Conservation (phyloP, 2,329 filamentous ascomycete genomes). For the Botrytis fabae region DNA sequence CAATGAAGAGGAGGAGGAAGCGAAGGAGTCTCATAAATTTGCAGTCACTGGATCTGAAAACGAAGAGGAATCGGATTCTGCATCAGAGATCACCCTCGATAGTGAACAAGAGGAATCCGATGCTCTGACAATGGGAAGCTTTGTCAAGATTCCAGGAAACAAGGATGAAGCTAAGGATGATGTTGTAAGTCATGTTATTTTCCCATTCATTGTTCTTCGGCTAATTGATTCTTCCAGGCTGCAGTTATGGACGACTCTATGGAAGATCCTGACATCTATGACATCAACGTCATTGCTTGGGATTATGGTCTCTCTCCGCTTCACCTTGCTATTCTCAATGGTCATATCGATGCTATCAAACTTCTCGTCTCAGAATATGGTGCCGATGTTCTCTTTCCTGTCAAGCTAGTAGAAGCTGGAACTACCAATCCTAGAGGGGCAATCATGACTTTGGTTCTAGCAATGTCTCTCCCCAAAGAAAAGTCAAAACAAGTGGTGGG, state of each 20-base stretch:
- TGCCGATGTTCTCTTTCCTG: slow-evolving; percentile 71
- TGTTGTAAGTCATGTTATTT: slow-evolving; percentile 48
- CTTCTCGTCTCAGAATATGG: slow-evolving; percentile 72
- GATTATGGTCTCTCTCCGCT: slow-evolving; percentile 72
- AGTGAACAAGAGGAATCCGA: slow-evolving; percentile 40
- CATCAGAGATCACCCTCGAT: slow-evolving; percentile 36
- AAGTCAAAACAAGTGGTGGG: slow-evolving; percentile 65
- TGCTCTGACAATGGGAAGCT: slow-evolving; percentile 67
- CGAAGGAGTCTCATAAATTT: slow-evolving; percentile 49
- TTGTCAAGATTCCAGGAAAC: slow-evolving; percentile 63
- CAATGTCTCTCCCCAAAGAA: slow-evolving; percentile 61
- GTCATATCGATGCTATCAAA: slow-evolving; percentile 68
- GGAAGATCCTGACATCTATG: slow-evolving; percentile 75
- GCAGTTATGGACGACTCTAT: slow-evolving; percentile 55
- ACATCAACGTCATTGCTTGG: slow-evolving; percentile 79
- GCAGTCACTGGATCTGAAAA: slow-evolving; percentile 32
- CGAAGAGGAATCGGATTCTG: slow-evolving; percentile 44
- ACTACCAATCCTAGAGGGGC: slow-evolving; percentile 51
- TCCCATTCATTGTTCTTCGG: slow-evolving; percentile 42
- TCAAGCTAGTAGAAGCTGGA: slow-evolving; percentile 52
- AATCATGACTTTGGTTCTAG: slow-evolving; percentile 70
- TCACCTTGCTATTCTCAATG: slow-evolving; percentile 75
- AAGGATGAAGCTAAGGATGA: slow-evolving; percentile 43
- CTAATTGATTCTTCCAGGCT: slow-evolving; percentile 41
- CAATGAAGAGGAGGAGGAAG: slow-evolving; percentile 69